phyloP scores from a whole-genome alignment of 495 filamentous ascomycete species.

The Xylaria intraflava region DNA sequence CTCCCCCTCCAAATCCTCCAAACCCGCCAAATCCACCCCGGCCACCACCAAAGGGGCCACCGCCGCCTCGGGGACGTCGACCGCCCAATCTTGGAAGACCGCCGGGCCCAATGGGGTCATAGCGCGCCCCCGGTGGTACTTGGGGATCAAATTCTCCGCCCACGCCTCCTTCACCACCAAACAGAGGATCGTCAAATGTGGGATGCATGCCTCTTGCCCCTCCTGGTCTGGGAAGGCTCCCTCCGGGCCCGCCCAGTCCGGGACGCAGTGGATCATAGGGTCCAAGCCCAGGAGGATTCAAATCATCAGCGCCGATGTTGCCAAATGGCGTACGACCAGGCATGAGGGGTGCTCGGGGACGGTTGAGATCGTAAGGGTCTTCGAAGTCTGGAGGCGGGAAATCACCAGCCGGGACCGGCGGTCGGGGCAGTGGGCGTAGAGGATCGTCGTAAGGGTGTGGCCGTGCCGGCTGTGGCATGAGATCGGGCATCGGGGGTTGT shows the following conservation, averaged over 20 bases:
- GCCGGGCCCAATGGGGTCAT: conserved; percentile 82
- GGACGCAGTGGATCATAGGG: conserved; percentile 75
- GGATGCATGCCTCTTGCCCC: conserved; percentile 86
- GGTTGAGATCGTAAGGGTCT: conserved; percentile 81
- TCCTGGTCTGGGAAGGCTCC: conserved; percentile 41
- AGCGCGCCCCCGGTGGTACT: conserved; percentile 53
- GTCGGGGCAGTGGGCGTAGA: conserved; percentile 54
- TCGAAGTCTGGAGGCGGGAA: conserved; percentile 87
- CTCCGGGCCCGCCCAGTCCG: conserved; percentile 44
- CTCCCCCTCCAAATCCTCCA: conserved; percentile 34
- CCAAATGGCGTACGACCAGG: conserved; percentile 46
- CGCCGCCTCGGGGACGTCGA: conserved; percentile 25
- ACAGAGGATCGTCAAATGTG: conserved; percentile 88
- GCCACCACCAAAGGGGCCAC: conserved; percentile 27
- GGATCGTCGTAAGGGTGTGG: conserved; percentile 54
- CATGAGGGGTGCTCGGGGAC: conserved; percentile 49
- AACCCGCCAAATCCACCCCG: conserved; percentile 25
- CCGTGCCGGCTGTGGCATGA: conserved; percentile 43
- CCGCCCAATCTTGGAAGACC: conserved; percentile 36
- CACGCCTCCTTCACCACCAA: conserved; percentile 53
- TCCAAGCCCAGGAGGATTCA: conserved; percentile 82
- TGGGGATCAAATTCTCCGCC: conserved; percentile 45
- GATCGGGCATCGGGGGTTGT: conserved; percentile 22
- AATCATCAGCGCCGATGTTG: conserved; percentile 72
- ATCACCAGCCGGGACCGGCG: conserved; percentile 65